Conservation (phyloP, 345 rosid genomes). For the Arabidopsis arenosa region DNA sequence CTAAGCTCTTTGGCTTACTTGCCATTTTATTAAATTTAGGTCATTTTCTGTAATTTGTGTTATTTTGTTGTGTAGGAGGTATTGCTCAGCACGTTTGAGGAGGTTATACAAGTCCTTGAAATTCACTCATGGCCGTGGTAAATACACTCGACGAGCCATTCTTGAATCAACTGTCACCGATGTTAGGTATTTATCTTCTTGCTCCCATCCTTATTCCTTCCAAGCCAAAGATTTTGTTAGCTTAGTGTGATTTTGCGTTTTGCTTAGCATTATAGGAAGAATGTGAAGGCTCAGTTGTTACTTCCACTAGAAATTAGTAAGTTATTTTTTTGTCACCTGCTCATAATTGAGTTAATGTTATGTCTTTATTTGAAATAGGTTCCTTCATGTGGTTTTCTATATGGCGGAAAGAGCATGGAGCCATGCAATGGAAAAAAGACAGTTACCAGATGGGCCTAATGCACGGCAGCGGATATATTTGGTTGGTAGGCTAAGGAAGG, state of each 20-base stretch:
- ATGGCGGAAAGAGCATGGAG: slow-evolving; percentile 99
- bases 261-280: slow-evolving; percentile 5
- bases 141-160: slow-evolving; percentile 69
- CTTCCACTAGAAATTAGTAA: neutral
- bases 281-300: slow-evolving; percentile 24
- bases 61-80: slow-evolving; percentile 67
- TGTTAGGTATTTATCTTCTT: slow-evolving; percentile 65
- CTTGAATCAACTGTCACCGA: slow-evolving; percentile 89
- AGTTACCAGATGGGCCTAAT: slow-evolving; percentile 93
- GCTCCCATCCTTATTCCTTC: slow-evolving; percentile 5
- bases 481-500: slow-evolving; percentile 94
- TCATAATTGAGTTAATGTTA: neutral
- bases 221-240: slow-evolving; percentile 9
- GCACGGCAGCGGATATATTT: slow-evolving; percentile 81
- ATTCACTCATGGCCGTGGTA: slow-evolving; percentile 95
- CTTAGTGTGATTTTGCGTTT: slow-evolving; percentile 9
- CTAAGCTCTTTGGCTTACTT: slow-evolving; percentile 11
- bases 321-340: neutral
- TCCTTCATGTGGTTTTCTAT: slow-evolving; percentile 89
- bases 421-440: slow-evolving; percentile 99
- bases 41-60: slow-evolving; percentile 29
- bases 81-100: slow-evolving; percentile 94
- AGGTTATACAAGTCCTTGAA: slow-evolving; percentile 91
- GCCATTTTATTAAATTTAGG: neutral
- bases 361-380: slow-evolving; percentile 56